phyloP scores from a whole-genome alignment of 345 rosid genomes.

The Acer campestre region DNA sequence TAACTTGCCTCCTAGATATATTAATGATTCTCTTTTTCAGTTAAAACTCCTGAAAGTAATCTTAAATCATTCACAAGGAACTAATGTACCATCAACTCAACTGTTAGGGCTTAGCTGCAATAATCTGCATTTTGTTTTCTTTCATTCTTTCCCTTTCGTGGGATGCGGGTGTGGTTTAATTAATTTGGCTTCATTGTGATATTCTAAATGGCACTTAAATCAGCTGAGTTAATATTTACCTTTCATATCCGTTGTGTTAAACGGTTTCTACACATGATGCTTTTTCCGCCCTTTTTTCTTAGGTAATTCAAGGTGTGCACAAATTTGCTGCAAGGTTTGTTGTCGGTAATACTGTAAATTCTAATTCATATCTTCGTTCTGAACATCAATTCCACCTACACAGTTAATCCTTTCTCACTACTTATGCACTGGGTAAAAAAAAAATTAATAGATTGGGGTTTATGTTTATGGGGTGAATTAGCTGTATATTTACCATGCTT shows the following conservation, averaged over 20 bases:
- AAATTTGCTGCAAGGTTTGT: background rate
- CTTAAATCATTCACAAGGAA: background rate
- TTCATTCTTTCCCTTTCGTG: background rate
- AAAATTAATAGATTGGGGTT: background rate
- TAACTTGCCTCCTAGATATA: slow-evolving; percentile 17
- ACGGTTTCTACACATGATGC: background rate
- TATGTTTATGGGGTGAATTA: background rate
- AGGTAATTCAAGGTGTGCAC: background rate
- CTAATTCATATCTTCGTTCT: background rate
- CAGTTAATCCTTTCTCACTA: background rate
- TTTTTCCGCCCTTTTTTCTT: background rate
- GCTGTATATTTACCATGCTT: background rate
- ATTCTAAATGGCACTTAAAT: background rate
- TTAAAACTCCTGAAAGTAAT: slow-evolving; percentile 6
- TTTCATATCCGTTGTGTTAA: background rate
- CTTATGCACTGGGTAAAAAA: background rate
- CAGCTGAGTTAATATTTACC: background rate
- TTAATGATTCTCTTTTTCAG: background rate
- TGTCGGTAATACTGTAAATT: background rate
- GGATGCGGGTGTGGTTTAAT: background rate
- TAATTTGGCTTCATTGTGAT: background rate
- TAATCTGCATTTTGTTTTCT: background rate
- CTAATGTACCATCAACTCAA: background rate
- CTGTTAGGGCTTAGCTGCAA: background rate
- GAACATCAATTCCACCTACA: background rate